Evolutionary conservation across 331 rosid species (phyloP), one percentile per base, ranked within the genome.

Genomic region (Prunus yedoensis): DNA sequence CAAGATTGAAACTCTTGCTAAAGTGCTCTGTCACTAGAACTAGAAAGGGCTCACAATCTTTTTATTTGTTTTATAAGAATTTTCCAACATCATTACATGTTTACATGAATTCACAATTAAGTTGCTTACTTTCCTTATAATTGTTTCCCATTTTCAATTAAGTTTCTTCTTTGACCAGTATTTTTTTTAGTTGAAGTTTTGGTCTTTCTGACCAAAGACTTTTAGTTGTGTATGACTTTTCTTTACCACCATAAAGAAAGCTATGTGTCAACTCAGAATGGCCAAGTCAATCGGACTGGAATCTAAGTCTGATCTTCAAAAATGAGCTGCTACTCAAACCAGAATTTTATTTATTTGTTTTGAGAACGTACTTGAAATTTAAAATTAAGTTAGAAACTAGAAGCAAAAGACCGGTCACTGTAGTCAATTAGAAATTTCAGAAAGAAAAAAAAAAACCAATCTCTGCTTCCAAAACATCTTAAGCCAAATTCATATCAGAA

Each of bases 221-320:
- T 52, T 52, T 14, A 52, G 32, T n/a, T 18, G 4, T 50, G 45
- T 30, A 47, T 52, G 49, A 30, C 2, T 8, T n/a, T 4, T 64
- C 45, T 7, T 51, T 12, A 18, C 11, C 61, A 16, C 12, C 10
- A n/a, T 35, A 71, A 11, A 4, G 18, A 5, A 28, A 28, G 57
- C 10, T 0, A 14, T 16, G 56, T 6, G 32, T 6, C 11, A 23
- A 74, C 49, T 73, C 68, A 8, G 32, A 11, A 50, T 35, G 50
- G 60, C 71, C 77, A 56, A 65, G 78, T 72, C 63, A 72, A 27
- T 14, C 20, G 10, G 17, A 4, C 25, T 23, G 65, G 18, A 2
- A 41, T 76, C 41, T 1, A 13, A n/a, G 35, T 41, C 38, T 41
- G 21, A 50, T 60, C 63, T 49, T 87, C 85, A 77, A 74, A 67